A percentile compares a stretch with the other conserved stretches of the same genome.
Conservation (phyloP, 208 protist genomes). For the Strigomonas galati region DNA sequence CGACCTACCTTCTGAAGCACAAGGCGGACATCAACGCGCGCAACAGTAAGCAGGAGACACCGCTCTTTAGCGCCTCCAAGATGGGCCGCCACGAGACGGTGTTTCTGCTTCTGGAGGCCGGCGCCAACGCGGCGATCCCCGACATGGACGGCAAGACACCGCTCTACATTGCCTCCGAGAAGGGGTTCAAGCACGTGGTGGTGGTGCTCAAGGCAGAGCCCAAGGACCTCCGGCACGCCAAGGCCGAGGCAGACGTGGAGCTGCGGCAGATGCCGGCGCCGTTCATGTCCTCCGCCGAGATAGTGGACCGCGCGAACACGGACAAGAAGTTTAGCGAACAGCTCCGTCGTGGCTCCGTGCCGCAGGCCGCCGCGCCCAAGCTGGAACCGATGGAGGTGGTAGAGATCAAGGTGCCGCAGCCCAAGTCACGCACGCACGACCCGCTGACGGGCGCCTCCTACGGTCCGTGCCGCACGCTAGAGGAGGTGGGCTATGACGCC, state of each 20-base stretch:
- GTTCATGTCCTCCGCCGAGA: slow-evolving; percentile 64
- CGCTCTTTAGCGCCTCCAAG: slow-evolving; percentile 70
- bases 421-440: slow-evolving; percentile 45
- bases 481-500: slow-evolving; percentile 80
- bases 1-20: slow-evolving; percentile 38
- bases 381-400: slow-evolving; percentile 66
- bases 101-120: slow-evolving; percentile 52
- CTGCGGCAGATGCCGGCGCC: slow-evolving; percentile 41
- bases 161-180: slow-evolving; percentile 87
- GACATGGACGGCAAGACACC: slow-evolving; percentile 80
- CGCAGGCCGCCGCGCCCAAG: slow-evolving; percentile 15
- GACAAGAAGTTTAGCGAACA: slow-evolving; percentile 42
- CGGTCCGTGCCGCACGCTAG: slow-evolving; percentile 73
- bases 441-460: slow-evolving; percentile 54
- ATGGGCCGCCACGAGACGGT: slow-evolving; percentile 61
- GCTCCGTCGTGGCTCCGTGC: slow-evolving; percentile 29
- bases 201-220: slow-evolving; percentile 65
- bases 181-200: slow-evolving; percentile 74
- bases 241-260: slow-evolving; percentile 64
- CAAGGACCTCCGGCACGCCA: slow-evolving; percentile 55
- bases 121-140: slow-evolving; percentile 48
- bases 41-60: slow-evolving; percentile 71
- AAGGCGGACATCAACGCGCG: slow-evolving; percentile 65
- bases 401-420: slow-evolving; percentile 66
- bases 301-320: slow-evolving; percentile 42